Evolutionary conservation across 805 yeast species (phyloP).

Genomic region (Pichia nakasei): DNA sequence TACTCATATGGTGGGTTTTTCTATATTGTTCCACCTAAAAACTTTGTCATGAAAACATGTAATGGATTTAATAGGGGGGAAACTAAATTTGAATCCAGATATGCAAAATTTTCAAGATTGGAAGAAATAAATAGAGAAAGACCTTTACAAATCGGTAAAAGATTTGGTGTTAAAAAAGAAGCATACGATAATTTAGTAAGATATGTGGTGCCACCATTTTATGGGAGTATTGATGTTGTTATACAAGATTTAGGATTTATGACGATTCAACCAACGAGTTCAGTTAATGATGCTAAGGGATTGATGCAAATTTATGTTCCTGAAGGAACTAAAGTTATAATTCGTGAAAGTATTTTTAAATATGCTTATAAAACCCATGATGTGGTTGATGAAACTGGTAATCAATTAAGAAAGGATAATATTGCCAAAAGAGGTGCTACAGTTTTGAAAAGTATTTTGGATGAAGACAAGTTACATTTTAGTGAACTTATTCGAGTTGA

Average conservation of each 20-base stretch:
- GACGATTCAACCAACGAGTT: conserved; percentile 52
- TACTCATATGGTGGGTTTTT: conserved; percentile 53
- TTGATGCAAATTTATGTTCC: conserved; percentile 48
- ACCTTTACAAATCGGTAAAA: conserved; percentile 19
- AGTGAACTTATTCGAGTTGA: conserved; percentile 17
- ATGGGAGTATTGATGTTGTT: conserved; percentile 58
- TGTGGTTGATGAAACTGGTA: conserved; percentile 12
- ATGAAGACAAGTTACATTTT: conserved; percentile 15
- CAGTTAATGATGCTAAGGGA: conserved; percentile 16
- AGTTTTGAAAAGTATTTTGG: conserved; percentile 11
- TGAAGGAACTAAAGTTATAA: conserved; percentile 40
- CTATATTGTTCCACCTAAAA: conserved; percentile 45
- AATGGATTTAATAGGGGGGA: conserved; percentile 26
- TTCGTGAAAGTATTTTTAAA: conserved; percentile 31
- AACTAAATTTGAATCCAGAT: conserved; percentile 32
- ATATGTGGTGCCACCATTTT: conserved; percentile 61
- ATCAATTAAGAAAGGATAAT: conserved; percentile 11
- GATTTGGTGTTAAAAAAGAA: conserved; percentile 15
- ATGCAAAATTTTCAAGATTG: conserved; percentile 27
- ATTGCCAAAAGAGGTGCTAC: conserved; percentile 9
- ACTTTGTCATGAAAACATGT: conserved; percentile 39
- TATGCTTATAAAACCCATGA: conserved; percentile 20
- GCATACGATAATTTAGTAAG: conserved; percentile 29
- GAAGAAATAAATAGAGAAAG: conserved; percentile 17
- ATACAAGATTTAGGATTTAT: conserved; percentile 57